A percentile compares a stretch with the other conserved stretches of the same genome.
Conservation (phyloP, 208 protist species). For the Trypanosoma melophagium region DNA sequence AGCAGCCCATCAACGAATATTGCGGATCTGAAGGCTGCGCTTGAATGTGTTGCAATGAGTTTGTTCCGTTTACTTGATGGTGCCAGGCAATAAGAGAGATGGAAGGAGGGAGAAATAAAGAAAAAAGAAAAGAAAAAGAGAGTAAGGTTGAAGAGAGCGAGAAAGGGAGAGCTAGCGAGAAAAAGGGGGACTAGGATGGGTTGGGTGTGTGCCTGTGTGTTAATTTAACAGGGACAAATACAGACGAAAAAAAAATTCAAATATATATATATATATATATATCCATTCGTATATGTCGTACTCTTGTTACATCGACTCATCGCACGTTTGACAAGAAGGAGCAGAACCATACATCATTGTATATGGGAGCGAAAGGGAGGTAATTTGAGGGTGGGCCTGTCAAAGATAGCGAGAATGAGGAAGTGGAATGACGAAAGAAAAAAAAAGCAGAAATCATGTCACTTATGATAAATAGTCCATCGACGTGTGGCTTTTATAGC, state of each 20-base stretch:
- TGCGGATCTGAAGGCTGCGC: slow-evolving; percentile 48
- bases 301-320: too few relatives aligned
- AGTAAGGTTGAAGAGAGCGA: too few relatives aligned
- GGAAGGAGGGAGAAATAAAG: not conserved
- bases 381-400: too few relatives aligned
- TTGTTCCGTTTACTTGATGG: slow-evolving; percentile 7
- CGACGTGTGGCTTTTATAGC: too few relatives aligned
- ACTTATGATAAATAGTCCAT: too few relatives aligned
- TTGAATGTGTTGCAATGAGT: slow-evolving; percentile 13
- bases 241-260: slow-evolving; percentile 2
- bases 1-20: slow-evolving; percentile 74
- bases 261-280: slow-evolving; percentile 2
- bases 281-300: not conserved
- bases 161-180: not conserved
- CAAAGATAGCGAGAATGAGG: not conserved
- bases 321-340: too few relatives aligned
- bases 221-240: not conserved
- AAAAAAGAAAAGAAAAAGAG: not conserved
- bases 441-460: too few relatives aligned
- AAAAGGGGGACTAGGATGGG: not conserved
- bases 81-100: not conserved
- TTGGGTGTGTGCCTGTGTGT: not conserved
- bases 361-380: too few relatives aligned
- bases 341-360: too few relatives aligned
- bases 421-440: too few relatives aligned